Conservation (phyloP, 148 eudicot genomes). For the Heliamphora exappendiculata region DNA sequence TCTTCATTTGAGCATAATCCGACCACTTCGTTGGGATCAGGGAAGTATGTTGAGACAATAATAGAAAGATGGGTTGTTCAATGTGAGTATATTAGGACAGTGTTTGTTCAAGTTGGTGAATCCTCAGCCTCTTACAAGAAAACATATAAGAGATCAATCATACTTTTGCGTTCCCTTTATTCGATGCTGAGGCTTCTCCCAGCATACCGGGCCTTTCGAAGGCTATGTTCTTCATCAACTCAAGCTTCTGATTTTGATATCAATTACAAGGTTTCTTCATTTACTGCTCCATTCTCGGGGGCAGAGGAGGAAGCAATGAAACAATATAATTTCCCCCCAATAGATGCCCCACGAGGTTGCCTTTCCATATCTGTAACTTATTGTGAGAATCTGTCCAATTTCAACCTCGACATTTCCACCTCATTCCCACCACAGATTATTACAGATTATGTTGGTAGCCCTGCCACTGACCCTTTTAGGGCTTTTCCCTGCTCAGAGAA, state of each 20-base stretch:
- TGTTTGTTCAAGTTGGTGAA: conserved; percentile 42
- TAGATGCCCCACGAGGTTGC: conserved; percentile 78
- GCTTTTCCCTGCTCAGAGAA: conserved; percentile 53
- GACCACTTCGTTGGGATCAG: conserved; percentile 23
- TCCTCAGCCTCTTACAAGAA: conserved; percentile 58
- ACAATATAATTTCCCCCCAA: conserved; percentile 53
- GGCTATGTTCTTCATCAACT: conserved; percentile 43
- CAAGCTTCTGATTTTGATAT: conserved; percentile 61
- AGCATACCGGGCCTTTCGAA: conserved; percentile 61
- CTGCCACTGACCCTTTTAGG: conserved; percentile 78
- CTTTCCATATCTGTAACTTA: conserved; percentile 68
- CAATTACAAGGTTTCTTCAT: conserved; percentile 71
- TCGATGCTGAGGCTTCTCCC: conserved; percentile 89
- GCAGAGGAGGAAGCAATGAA: conserved; percentile 69
- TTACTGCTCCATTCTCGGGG: conserved; percentile 70
- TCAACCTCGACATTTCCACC: conserved; percentile 51
- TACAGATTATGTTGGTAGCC: conserved; percentile 93
- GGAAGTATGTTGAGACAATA: conserved; percentile 55
- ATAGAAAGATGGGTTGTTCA: conserved; percentile 95
- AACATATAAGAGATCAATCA: conserved; percentile 81
- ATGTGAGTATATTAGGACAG: conserved; percentile 44
- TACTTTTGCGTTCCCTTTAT: conserved; percentile 71
- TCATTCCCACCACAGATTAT: conserved; percentile 77
- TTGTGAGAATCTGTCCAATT: conserved; percentile 59
- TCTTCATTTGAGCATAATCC: conserved; percentile 22